Evolutionary conservation across 1,139 yeast species (phyloP), one percentile per base, ranked within the genome.

Genomic region (Martiniozyma asiatica): DNA sequence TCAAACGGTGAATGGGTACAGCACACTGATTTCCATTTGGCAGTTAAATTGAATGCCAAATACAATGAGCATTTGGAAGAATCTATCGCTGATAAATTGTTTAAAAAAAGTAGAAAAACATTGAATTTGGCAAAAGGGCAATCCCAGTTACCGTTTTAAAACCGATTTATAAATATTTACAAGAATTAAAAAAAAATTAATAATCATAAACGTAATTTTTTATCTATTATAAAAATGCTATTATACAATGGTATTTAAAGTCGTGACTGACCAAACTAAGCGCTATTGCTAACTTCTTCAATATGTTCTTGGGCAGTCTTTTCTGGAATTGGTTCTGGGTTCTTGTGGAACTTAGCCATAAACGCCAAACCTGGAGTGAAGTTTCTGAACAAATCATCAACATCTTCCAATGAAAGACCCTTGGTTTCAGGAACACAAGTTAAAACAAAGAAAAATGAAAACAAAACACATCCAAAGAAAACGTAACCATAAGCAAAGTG

Each of bases 381-480:
- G 28, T 45, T 33, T 8, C 63, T 53, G 48, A 74, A 75, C 60
- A 79, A 58, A 43, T 68, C 72, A 53, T 75, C 81, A 39, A 77
- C 79, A 43, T 78, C 81, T 54, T 80, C 93, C 50, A 80, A 61
- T 10, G 78, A 64, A 35, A 77, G 59, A 18, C 87, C 87, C 55
- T 73, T 74, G 20, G 92, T 79, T 54, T 77, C 85, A 42, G 73
- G 75, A 33, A 78, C 75, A 41, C 65, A 63, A 55, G 75, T 71
- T 61, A 65, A 75, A 35, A 73, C 80, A 45, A 73, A 73, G 44
- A 74, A 50, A 30, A 71, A 59, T 19, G 81, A 74, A 41, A 71
- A 54, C 26, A 72, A 47, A 48, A 66, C 61, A 56, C 81, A 76
- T 13, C 82, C 87, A 45, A 73, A 65, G 61, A 79, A 79, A 32